Percentiles rank a stretch among this genome's conserved stretches.
Evolutionary conservation across 768 basidiomycete genomes (phyloP).

Genomic region (Auricularia sp.): DNA sequence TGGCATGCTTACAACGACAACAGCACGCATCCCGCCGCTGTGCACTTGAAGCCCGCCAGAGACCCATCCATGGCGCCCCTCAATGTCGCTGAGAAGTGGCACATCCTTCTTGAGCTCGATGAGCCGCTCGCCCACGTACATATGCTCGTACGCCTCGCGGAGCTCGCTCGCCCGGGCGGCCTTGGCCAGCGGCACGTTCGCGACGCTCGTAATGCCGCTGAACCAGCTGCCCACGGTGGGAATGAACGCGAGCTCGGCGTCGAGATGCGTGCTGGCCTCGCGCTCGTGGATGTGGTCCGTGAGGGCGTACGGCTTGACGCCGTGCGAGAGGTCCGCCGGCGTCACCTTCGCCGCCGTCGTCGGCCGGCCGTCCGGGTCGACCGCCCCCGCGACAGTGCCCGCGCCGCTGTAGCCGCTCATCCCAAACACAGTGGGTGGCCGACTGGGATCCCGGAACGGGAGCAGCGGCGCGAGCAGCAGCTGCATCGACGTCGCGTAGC

Average conservation of each 20-base stretch:
- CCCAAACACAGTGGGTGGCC: constrained; percentile 77
- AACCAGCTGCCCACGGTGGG: constrained; percentile 91
- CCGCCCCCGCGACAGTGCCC: constrained; percentile 66
- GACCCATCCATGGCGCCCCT: constrained; percentile 78
- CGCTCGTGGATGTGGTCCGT: constrained; percentile 99
- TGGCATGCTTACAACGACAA: constrained; percentile 66
- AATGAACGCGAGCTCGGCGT: constrained; percentile 62
- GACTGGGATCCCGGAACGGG: constrained; percentile 44
- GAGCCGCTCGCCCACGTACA: constrained; percentile 67
- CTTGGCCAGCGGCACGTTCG: constrained; percentile 68
- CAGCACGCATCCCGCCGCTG: constrained; percentile 78
- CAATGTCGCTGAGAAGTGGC: constrained; percentile 64
- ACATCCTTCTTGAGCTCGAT: constrained; percentile 53
- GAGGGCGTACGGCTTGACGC: constrained; percentile 75
- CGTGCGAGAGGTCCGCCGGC: constrained; percentile 62
- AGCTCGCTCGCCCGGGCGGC: constrained; percentile 65
- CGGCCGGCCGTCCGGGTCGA: constrained; percentile 58
- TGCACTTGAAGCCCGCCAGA: constrained; percentile 94
- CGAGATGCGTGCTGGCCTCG: constrained; percentile 78
- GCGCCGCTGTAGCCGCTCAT: constrained; percentile 93
- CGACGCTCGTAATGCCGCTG: constrained; percentile 85
- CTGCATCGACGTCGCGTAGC: constrained; percentile 90
- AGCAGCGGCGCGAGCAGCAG: constrained; percentile 86
- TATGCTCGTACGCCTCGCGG: constrained; percentile 59
- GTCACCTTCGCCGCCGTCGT: constrained; percentile 74